Evolutionary conservation across 2,329 filamentous ascomycete genomes (phyloP), one percentile per base, ranked within the genome.

Genomic region (Fusarium torreyae): DNA sequence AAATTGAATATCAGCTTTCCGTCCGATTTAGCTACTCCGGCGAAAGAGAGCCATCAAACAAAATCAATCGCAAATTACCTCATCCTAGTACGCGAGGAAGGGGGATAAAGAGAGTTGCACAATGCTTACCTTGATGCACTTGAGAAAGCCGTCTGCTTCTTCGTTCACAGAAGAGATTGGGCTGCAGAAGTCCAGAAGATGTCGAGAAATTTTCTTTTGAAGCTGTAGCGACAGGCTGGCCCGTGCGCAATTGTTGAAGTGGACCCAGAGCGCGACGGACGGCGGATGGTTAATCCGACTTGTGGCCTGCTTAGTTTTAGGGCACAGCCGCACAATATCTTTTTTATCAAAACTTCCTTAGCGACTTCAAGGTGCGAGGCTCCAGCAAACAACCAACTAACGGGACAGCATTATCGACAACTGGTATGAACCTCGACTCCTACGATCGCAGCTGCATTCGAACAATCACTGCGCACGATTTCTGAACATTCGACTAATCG

Each of bases 31-130:
- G 91, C 92, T 85, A 87, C 92, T 89, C 94, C 89, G 94, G 94
- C 94, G 92, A 83, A 80, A 91, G 94, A 89, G 92, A 84, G 87
- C 93, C 94, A 94, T 89, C 89, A 85, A 81, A 81, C 81, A 84
- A 86, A 88, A 92, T 98, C 94, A 97, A 95, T 95, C 94, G 94
- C 94, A 98, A 98, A 98, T 97, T 97, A 80, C 92, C 86, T 92
- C 94, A 97, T 97, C 94, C 93, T 91, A 74, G 63, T 67, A 59
- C 38, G 60, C 43, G 31, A 14, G 45, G 59, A 48, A 57, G 54
- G 33, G 66, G 39, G 26, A 56, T 20, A 24, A 36, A 52, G 42
- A 42, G 42, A 40, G 56, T 45, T 54, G 7, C 8, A 44, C 38
- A 26, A 6, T 34, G 51, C 77, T 79, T 79, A 79, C 77, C 78